Conservation (phyloP, 78 protist genomes). For the Dictyostelium firmibasis region DNA sequence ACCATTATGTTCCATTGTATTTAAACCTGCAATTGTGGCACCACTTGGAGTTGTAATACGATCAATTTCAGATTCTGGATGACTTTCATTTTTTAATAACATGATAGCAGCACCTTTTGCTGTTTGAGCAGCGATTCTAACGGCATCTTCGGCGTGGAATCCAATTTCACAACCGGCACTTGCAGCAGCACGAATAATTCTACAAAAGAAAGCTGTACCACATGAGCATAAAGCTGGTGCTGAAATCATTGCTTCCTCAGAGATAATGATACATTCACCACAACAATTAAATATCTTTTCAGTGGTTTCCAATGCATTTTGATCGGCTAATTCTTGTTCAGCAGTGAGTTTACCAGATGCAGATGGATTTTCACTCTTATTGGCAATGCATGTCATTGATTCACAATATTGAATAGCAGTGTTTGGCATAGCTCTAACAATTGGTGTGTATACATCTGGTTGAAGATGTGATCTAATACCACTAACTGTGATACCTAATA, state of each 20-base stretch:
- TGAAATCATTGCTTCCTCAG: background rate
- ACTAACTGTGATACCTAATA: slow-evolving; percentile 20
- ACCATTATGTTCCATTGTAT: slow-evolving; percentile 70
- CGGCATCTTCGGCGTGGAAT: slow-evolving; percentile 75
- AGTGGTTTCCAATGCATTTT: slow-evolving; percentile 14
- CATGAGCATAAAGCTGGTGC: slow-evolving; percentile 47
- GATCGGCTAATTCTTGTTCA: background rate
- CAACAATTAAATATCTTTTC: slow-evolving; percentile 30
- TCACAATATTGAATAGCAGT: slow-evolving; percentile 75
- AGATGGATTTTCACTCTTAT: background rate
- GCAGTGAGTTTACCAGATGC: too few species aligned
- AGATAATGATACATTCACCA: slow-evolving; percentile 2
- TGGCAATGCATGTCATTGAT: slow-evolving; percentile 81
- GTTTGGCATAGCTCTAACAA: slow-evolving; percentile 81
- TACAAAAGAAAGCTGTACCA: slow-evolving; percentile 75
- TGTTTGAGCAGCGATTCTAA: slow-evolving; percentile 76
- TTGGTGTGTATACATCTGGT: background rate
- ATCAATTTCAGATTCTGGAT: slow-evolving; percentile 73
- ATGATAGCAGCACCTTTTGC: slow-evolving; percentile 79
- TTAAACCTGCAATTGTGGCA: slow-evolving; percentile 75
- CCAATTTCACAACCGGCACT: slow-evolving; percentile 80
- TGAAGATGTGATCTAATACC: background rate
- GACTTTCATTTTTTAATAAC: slow-evolving; percentile 17
- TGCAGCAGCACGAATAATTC: slow-evolving; percentile 64
- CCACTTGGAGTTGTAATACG: slow-evolving; percentile 35